Evolutionary conservation across 2,329 filamentous ascomycete species (phyloP), one percentile per base, ranked within the genome.

Genomic region (Moelleriella libera): DNA sequence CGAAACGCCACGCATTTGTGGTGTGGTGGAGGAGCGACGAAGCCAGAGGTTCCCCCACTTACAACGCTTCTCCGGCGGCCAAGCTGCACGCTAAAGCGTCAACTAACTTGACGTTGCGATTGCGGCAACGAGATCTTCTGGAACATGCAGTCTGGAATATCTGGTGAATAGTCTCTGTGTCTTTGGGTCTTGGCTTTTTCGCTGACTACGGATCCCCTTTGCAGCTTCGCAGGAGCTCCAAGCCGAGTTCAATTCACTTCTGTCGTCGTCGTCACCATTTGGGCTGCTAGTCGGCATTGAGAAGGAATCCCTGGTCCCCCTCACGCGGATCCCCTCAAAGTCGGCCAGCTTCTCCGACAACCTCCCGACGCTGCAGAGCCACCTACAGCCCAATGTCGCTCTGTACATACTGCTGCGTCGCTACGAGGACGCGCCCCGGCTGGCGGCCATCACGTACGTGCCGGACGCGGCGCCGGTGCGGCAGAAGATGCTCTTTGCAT

Each of bases 401-500:
- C 72, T 83, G 43, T 92, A 89, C 67, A 72, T 86, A 55, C 76
- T 92, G 57, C 76, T 92, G 41, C 82, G 85, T 45, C 80, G 82
- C 48, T 73, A 82, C 61, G 71, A 78, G 46, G 61, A 64, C 39
- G 63, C 69, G 4, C 76, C 75, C n/a, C 65, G 63, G 53, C 79
- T 88, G 53, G 67, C 84, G 30, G 83, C 82, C 43, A 69, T 89
- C 37, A 88, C 85, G 37, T 92, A 88, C 62, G 80, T 92, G 5
- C 87, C 86, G 30, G 84, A 90, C 63, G 61, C 77, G 1, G 86
- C 86, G 40, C 83, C 82, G 30, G 85, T 92, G 48, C 80, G 86
- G 40, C 83, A 88, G 62, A 92, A 92, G 72, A 92, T 87, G 82
- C 75, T 92, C 28, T 89, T 90, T 62, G 85, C 86, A 5, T 78